phyloP scores from a whole-genome alignment of 2,329 filamentous ascomycete genomes.

The Lasiodiplodia gonubiensis region DNA sequence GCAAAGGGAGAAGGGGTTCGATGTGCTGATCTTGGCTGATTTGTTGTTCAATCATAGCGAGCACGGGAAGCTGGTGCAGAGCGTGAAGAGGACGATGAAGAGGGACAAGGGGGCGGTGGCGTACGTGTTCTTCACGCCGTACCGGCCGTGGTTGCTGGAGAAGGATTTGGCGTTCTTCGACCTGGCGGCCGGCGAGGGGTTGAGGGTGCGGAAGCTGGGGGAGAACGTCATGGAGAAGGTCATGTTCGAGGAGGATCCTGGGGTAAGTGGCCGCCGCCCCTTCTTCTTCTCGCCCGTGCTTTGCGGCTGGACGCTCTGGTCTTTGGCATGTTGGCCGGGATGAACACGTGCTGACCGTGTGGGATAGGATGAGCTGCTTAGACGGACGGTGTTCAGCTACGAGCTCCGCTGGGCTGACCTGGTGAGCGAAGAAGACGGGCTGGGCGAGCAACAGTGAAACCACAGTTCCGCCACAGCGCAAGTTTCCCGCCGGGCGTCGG shows the following conservation, averaged over 20 bases:
- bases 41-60: conserved; percentile 90
- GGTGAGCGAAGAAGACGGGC: background rate
- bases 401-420: conserved; percentile 66
- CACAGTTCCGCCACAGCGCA: background rate
- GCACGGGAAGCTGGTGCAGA: conserved; percentile 76
- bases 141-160: conserved; percentile 86
- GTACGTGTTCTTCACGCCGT: conserved; percentile 92
- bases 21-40: conserved; percentile 85
- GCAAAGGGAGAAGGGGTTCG: conserved; percentile 60
- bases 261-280: conserved; percentile 55
- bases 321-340: background rate
- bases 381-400: conserved; percentile 83
- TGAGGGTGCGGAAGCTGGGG: conserved; percentile 78
- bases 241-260: conserved; percentile 87
- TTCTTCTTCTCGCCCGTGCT: background rate
- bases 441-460: background rate
- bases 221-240: conserved; percentile 84
- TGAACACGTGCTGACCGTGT: conserved; percentile 3
- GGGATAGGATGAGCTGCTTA: conserved; percentile 72
- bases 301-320: background rate
- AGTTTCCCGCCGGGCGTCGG: background rate
- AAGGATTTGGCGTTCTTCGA: conserved; percentile 90
- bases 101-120: conserved; percentile 64
- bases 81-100: conserved; percentile 71
- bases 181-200: conserved; percentile 65